Conservation (phyloP, 805 yeast species). For the Myxozyma mucilagina region DNA sequence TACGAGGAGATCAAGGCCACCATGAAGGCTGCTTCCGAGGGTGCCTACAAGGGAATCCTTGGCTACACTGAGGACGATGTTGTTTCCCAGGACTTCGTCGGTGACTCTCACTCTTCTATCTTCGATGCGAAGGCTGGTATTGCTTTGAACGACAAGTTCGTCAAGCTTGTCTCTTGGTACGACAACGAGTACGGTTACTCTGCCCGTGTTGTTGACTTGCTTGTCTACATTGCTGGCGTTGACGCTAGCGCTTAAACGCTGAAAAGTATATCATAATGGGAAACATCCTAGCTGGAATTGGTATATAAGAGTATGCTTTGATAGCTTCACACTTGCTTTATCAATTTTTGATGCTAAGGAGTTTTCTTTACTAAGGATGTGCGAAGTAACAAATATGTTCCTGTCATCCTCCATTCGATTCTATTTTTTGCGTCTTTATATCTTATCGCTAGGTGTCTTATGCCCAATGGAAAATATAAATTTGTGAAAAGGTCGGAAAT, state of each 20-base stretch:
- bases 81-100: constrained; percentile 85
- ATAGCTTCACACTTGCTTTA: not conserved
- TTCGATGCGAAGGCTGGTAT: constrained; percentile 92
- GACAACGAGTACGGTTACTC: constrained; percentile 96
- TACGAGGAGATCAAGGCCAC: constrained; percentile 81
- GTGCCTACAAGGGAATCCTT: constrained; percentile 73
- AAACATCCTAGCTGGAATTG: not conserved
- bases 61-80: constrained; percentile 93
- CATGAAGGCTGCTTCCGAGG: constrained; percentile 74
- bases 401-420: not conserved
- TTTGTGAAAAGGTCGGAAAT: not conserved
- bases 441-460: constrained; percentile 1
- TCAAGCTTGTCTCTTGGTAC: constrained; percentile 91
- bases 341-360: not conserved
- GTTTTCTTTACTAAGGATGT: not conserved
- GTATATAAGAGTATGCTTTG: constrained; percentile 1
- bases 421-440: not conserved
- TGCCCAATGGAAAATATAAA: not conserved
- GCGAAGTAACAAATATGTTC: not conserved
- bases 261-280: not conserved
- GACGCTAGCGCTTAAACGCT: constrained; percentile 33
- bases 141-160: constrained; percentile 80
- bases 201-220: constrained; percentile 90
- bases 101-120: constrained; percentile 82
- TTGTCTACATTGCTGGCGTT: constrained; percentile 73